phyloP scores from a whole-genome alignment of 2,329 filamentous ascomycete species.

The Ophiobolus disseminans region DNA sequence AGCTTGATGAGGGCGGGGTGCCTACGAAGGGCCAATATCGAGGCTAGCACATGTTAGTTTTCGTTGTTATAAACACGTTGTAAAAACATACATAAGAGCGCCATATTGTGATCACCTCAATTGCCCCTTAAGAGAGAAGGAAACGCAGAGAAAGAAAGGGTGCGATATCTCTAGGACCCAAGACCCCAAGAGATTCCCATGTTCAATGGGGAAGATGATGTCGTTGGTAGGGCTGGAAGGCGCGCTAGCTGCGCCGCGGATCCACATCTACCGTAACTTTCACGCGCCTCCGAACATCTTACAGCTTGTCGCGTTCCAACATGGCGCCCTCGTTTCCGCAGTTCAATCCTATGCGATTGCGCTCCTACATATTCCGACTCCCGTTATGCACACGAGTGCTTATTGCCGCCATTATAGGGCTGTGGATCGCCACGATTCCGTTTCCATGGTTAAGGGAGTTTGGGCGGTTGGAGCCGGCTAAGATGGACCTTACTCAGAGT shows the following conservation, averaged over 20 bases:
- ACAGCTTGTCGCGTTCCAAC: slow-evolving; percentile 20
- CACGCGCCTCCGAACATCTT: neutral
- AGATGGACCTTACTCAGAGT: slow-evolving; percentile 76
- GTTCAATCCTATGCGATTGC: slow-evolving; percentile 75
- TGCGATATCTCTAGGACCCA: slow-evolving; percentile 12
- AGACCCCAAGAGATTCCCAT: too few relatives aligned
- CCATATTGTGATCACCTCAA: slow-evolving; percentile 36
- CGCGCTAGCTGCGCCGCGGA: slow-evolving; percentile 20
- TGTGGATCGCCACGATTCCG: slow-evolving; percentile 75
- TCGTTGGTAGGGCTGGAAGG: slow-evolving; percentile 10
- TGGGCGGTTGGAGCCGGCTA: slow-evolving; percentile 79
- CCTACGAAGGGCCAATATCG: slow-evolving; percentile 74
- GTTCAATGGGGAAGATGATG: slow-evolving; percentile 22
- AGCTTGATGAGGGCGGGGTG: slow-evolving; percentile 83
- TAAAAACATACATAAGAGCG: slow-evolving; percentile 42
- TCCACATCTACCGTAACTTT: neutral
- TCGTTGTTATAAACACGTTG: neutral
- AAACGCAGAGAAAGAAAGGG: neutral
- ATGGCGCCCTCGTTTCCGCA: slow-evolving; percentile 59
- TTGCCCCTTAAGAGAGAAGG: slow-evolving; percentile 2
- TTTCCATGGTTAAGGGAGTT: slow-evolving; percentile 76
- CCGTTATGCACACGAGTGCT: slow-evolving; percentile 83
- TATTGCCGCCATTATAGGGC: slow-evolving; percentile 68
- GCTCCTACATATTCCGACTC: slow-evolving; percentile 83
- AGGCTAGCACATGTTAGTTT: slow-evolving; percentile 48